These are phyloP conservation scores for Ceratocystis harringtonii DNA, from an alignment of 2,329 filamentous ascomycete species.

Conservation along the genomic window DNA sequence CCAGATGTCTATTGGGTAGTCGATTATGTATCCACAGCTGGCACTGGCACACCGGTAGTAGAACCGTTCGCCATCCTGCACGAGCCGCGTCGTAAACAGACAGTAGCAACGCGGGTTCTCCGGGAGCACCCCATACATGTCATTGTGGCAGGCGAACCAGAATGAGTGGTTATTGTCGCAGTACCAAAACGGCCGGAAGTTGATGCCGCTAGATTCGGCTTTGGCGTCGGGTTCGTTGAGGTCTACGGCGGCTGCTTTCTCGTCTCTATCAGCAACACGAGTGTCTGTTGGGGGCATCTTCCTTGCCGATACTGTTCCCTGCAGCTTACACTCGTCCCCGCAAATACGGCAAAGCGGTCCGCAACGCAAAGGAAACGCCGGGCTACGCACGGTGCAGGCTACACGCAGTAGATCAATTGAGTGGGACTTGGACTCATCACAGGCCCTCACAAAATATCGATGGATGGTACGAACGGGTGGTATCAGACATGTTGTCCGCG, in stretches of 20 bases:
- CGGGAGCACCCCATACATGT: slow-evolving; percentile 14
- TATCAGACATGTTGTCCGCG: not conserved
- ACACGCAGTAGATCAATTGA: not conserved
- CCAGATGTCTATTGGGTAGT: slow-evolving; percentile 6
- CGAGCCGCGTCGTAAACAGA: slow-evolving; percentile 11
- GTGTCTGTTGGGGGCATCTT: not conserved
- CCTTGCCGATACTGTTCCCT: not conserved
- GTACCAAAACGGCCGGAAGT: not conserved
- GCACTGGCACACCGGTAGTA: slow-evolving; percentile 15
- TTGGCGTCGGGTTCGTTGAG: too few species aligned
- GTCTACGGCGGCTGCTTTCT: not conserved
- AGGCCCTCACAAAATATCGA: slow-evolving; percentile 7
- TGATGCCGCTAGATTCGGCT: too few species aligned
- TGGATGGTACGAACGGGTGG: slow-evolving; percentile 9
- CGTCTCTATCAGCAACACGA: not conserved
- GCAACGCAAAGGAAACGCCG: slow-evolving; percentile 12
- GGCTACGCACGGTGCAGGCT: slow-evolving; percentile 11
- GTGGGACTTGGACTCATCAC: not conserved
- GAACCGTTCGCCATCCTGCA: not conserved
- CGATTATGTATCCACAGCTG: slow-evolving; percentile 11
- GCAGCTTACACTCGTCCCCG: slow-evolving; percentile 4
- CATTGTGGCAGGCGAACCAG: slow-evolving; percentile 9
- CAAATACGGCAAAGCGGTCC: slow-evolving; percentile 14
- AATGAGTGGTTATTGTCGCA: slow-evolving; percentile 8
- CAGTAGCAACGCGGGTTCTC: slow-evolving; percentile 17